Evolutionary conservation across 805 yeast genomes (phyloP), one percentile per base, ranked within the genome.

Genomic region (Candida lessepsii): DNA sequence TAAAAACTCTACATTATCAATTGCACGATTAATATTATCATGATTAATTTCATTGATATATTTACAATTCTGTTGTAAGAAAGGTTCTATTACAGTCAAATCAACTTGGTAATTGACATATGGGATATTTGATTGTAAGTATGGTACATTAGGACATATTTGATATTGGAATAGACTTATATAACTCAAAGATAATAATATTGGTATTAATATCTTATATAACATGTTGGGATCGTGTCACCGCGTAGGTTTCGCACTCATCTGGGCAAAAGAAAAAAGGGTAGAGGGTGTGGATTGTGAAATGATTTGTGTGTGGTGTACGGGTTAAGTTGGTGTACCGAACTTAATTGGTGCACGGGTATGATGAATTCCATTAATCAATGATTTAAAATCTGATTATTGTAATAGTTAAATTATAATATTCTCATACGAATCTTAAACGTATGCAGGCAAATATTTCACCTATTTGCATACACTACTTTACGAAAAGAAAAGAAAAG

Each of bases 21-120:
- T 35, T 5, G 36, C 14, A 3, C 16, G 24, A 26, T 44, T 42
- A 23, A 44, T 26, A 14, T 44, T 47, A n/a, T 47, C 43, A 20
- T 41, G 46, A 30, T 41, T 44, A 23, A 47, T 35, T 14, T 44
- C 34, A 23, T 40, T 40, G 10, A 47, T 37, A 17, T 35, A 30
- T 3, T 39, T 36, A 29, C 50, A 47, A 29, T 44, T 41, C 11
- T 10, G 8, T 3, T 2, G n/a, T 14, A 47, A 15, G 26, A 42
- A 33, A 10, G 42, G 38, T 33, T 34, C 42, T 8, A 39, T 23
- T 4, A 26, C 9, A 11, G 28, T 14, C 17, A 39, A 31, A 27
- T 38, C 37, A 6, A 26, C 9, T 20, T 38, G 11, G 25, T 18
- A 38, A 9, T 30, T 13, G 10, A 26, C 9, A 10, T 14, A 28